Evolutionary conservation across 768 basidiomycete species (phyloP).

Genomic region (Boletus reticuloceps): DNA sequence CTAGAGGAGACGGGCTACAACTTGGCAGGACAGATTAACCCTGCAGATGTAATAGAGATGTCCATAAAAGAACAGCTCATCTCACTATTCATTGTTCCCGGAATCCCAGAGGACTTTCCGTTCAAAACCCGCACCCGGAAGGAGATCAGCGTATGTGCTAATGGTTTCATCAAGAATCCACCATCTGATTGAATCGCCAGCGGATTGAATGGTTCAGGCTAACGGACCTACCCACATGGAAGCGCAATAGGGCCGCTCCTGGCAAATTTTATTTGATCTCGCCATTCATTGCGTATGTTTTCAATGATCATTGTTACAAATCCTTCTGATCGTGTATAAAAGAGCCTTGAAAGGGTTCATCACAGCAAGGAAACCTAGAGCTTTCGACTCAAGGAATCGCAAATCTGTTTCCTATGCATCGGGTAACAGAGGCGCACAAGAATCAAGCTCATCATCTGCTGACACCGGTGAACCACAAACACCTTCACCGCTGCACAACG

Average conservation of each 20-base stretch:
- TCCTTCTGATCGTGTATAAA: conserved; percentile 1
- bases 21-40: conserved; percentile 61
- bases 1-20: conserved; percentile 98
- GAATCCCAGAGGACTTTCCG: conserved; percentile 80
- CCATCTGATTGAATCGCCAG: conserved; percentile 40
- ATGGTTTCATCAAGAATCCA: not conserved
- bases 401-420: conserved; percentile 28
- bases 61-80: conserved; percentile 89
- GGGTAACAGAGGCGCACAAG: conserved; percentile 43
- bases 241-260: conserved; percentile 59
- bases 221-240: conserved; percentile 91
- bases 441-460: conserved; percentile 66
- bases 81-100: conserved; percentile 85
- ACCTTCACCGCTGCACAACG: conserved; percentile 57
- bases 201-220: conserved; percentile 97
- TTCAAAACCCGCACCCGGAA: conserved; percentile 96
- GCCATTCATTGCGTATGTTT: conserved; percentile 81
- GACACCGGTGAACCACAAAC: conserved; percentile 62
- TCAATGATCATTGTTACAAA: not conserved
- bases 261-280: conserved; percentile 94
- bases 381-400: conserved; percentile 33
- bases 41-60: conserved; percentile 73
- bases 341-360: conserved; percentile 61
- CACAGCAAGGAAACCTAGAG: conserved; percentile 57
- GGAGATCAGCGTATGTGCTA: conserved; percentile 85